These are phyloP conservation scores for Chalciporus sphaerocephalus DNA, from an alignment of 768 basidiomycete species.

Conservation along the genomic window DNA sequence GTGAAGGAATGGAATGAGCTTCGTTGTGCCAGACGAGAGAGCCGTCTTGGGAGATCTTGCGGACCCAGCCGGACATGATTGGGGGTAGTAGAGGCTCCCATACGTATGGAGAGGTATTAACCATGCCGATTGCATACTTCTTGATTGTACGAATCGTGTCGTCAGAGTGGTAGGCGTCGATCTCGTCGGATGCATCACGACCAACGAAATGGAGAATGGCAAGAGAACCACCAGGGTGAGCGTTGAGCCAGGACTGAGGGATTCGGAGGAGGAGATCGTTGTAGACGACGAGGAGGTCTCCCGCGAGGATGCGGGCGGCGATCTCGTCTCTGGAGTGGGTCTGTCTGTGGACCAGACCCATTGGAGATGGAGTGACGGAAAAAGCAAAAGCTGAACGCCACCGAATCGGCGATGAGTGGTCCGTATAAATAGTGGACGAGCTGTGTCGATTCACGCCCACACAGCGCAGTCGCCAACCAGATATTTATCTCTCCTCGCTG, in stretches of 20 bases:
- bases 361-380: constrained; percentile 9
- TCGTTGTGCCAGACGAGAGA: constrained; percentile 57
- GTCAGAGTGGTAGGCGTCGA: constrained; percentile 82
- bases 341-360: constrained; percentile 28
- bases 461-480: not conserved
- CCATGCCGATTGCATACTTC: constrained; percentile 62
- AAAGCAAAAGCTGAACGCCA: not conserved
- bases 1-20: constrained; percentile 41
- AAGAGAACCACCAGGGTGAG: constrained; percentile 87
- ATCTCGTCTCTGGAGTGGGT: constrained; percentile 54
- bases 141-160: constrained; percentile 27
- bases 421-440: constrained; percentile 25
- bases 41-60: constrained; percentile 45
- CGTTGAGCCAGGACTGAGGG: constrained; percentile 69
- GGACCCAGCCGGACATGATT: constrained; percentile 78
- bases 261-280: constrained; percentile 59
- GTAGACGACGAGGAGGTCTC: constrained; percentile 75
- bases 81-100: constrained; percentile 87
- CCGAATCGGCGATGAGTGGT: constrained; percentile 1
- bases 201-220: constrained; percentile 93
- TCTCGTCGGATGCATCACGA: constrained; percentile 91
- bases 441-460: not conserved
- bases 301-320: constrained; percentile 66
- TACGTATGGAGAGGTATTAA: constrained; percentile 45
- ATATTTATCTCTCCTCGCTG: constrained; percentile 5